Base-by-base conservation (phyloP, 2,329 filamentous ascomycete genomes). In the Colletotrichum kahawae region DNA sequence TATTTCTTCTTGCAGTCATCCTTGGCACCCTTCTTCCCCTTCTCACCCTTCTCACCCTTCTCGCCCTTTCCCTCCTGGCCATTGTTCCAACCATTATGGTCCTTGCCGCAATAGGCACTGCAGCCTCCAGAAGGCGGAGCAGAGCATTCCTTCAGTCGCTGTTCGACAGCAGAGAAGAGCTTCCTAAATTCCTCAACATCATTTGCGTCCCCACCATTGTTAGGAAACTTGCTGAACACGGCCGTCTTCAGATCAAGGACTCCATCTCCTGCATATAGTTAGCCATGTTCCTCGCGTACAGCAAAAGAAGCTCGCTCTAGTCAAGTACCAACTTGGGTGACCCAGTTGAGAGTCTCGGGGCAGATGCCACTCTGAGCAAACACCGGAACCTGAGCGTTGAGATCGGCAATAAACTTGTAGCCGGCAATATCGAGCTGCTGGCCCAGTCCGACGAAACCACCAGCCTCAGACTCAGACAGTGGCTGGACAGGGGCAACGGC, bases 311-410 rank as follows among this genome's bases (percentile, higher is more conserved):
- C 43, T 0, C 9, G 1, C 10, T 0, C 3, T 21, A 48, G 18
- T 48, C 43, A 21, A 18, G 5, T 48, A 48, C 43, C 43, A 21
- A 48, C 43, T 48, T 48, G 43, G 18, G 18, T 48, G 43, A 48
- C 43, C 43, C 43, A 48, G 0, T 21, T 21, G 43, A 48, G 43
- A 48, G 43, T 48, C 43, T 48, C 43, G 9, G 43, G 43, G 43
- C 43, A 48, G 43, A 48, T 48, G 43, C 43, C 43, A 48, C 43
- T 48, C 43, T 48, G 43, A 18, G 43, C 43, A 48, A 48, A 48
- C 43, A 48, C 18, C 43, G 43, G 43, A 48, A 48, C 3, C 43
- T 48, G 43, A 9, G 43, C 43, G 10, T 48, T 48, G 43, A 48
- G 43, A 21, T 48, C 43, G 43, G 43, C 43, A 21, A 48, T 48